These are phyloP conservation scores for Amanita jacksonii DNA, from an alignment of 768 basidiomycete genomes.

Conservation along the genomic window DNA sequence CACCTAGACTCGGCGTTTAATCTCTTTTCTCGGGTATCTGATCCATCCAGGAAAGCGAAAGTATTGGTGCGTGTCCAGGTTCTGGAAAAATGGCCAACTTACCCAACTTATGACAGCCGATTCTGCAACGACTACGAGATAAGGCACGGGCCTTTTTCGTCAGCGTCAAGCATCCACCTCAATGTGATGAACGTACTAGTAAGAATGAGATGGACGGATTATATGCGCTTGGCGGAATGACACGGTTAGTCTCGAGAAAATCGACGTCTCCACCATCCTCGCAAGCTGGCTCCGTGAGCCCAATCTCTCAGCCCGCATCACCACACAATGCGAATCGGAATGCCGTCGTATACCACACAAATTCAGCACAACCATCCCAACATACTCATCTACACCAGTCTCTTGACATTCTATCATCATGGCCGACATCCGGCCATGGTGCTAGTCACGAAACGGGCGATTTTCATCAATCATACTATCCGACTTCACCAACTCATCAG, in stretches of 20 bases:
- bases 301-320: conserved; percentile 35
- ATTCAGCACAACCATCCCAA: conserved; percentile 10
- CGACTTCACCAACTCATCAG: neutral
- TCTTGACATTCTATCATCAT: conserved; percentile 1
- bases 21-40: conserved; percentile 46
- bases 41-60: conserved; percentile 43
- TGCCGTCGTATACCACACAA: conserved; percentile 12
- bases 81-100: neutral
- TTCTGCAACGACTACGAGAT: conserved; percentile 46
- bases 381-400: conserved; percentile 10
- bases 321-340: conserved; percentile 17
- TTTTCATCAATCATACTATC: conserved; percentile 10
- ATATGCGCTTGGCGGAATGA: conserved; percentile 52
- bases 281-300: conserved; percentile 32
- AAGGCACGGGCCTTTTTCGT: conserved; percentile 38
- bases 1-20: conserved; percentile 55
- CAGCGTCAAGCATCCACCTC: conserved; percentile 16
- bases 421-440: conserved; percentile 8
- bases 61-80: conserved; percentile 38
- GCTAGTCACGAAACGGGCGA: neutral
- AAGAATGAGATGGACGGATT: conserved; percentile 57
- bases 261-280: conserved; percentile 37
- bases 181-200: conserved; percentile 21
- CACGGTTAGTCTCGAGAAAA: conserved; percentile 48
- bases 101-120: conserved; percentile 34